Evolutionary conservation across 176 grass and related monocot species (phyloP).

Genomic region (Zoysia pacifica): DNA sequence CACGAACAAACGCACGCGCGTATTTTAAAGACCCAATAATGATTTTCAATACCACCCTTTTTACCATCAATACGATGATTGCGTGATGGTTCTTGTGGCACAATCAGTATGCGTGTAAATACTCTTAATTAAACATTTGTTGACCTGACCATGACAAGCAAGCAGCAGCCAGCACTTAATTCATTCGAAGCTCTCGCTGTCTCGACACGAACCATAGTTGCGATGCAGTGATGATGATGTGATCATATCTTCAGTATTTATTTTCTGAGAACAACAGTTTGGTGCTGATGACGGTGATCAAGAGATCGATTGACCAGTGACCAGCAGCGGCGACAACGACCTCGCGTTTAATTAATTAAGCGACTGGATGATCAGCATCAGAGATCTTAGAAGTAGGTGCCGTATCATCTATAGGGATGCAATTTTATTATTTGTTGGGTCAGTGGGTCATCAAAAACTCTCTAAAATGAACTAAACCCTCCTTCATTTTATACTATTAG

Average conservation of each 20-base stretch:
- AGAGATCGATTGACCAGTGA: slow-evolving; percentile 25
- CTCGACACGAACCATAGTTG: slow-evolving; percentile 22
- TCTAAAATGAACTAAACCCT: no score
- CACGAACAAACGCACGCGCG: background rate
- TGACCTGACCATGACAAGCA: slow-evolving; percentile 6
- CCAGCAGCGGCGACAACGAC: slow-evolving; percentile 36
- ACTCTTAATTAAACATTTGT: background rate
- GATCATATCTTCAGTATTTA: background rate
- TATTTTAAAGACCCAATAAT: slow-evolving; percentile 17
- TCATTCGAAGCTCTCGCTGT: slow-evolving; percentile 32
- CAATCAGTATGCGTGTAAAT: background rate
- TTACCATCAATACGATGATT: slow-evolving; percentile 25
- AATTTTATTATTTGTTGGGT: no score
- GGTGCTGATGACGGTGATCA: slow-evolving; percentile 7
- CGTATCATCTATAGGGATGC: no score
- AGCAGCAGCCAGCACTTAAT: background rate
- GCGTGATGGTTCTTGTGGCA: slow-evolving; percentile 5
- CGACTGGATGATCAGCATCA: slow-evolving; percentile 25
- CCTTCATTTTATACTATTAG: no score
- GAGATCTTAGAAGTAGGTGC: background rate
- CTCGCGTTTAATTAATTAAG: slow-evolving; percentile 11
- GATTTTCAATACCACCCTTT: slow-evolving; percentile 27
- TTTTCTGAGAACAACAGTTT: background rate
- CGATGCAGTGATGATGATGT: slow-evolving; percentile 12
- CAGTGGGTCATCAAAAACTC: no score